Percentiles rank a stretch among this genome's conserved stretches.
These are phyloP conservation scores for Poronia punctata DNA, from an alignment of 495 filamentous ascomycete genomes.

Conservation along the genomic window DNA sequence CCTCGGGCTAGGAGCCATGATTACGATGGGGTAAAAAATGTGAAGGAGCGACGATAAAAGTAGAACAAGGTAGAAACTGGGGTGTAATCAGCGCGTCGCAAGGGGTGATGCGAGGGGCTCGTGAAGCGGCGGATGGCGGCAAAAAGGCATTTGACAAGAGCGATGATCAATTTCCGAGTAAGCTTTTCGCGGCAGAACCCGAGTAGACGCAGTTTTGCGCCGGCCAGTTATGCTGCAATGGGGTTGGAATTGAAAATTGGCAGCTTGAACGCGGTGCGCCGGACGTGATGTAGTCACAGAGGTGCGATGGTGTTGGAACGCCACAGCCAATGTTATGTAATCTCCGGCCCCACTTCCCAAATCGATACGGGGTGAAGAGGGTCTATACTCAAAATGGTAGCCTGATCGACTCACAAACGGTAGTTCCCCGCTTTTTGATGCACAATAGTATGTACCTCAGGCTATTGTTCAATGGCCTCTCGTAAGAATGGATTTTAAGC, in stretches of 20 bases:
- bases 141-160: conserved; percentile 29
- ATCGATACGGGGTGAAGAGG: neutral
- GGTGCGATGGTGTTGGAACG: conserved; percentile 10
- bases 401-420: too few relatives aligned
- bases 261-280: conserved; percentile 6
- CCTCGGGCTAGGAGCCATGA: conserved; percentile 37
- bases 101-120: conserved; percentile 25
- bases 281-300: conserved; percentile 13
- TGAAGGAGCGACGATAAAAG: conserved; percentile 18
- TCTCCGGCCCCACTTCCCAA: conserved; percentile 11
- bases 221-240: conserved; percentile 9
- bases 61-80: conserved; percentile 15
- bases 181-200: neutral
- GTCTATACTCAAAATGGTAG: too few relatives aligned
- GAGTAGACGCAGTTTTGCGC: conserved; percentile 1
- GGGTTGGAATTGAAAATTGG: neutral
- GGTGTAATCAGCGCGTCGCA: conserved; percentile 29
- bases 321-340: conserved; percentile 9
- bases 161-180: conserved; percentile 1
- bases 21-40: conserved; percentile 6
- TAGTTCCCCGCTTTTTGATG: too few relatives aligned
- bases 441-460: too few relatives aligned
- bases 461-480: too few relatives aligned
- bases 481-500: too few relatives aligned
- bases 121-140: conserved; percentile 17